Base-by-base conservation (phyloP, 2,329 filamentous ascomycete species). In the Sphaerulina vaccinii region DNA sequence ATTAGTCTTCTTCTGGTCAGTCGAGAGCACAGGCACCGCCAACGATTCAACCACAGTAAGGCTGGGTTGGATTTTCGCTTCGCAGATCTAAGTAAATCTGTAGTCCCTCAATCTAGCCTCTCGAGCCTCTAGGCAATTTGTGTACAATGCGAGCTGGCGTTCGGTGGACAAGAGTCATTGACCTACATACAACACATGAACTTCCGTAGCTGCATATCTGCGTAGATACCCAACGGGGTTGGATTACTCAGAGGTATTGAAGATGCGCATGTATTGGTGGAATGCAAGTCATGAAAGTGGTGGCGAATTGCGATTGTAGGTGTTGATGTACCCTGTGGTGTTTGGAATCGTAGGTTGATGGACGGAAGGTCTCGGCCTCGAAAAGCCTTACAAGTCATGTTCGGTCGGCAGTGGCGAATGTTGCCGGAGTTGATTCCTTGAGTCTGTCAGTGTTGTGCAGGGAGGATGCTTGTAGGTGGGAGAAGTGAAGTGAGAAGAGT, bases 31-130 rank as follows among this genome's bases (percentile, higher is more conserved):
- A 46, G 33, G 32, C 43, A 46, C 43, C 43, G 43, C 43, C 24
- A 46, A 46, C 43, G 43, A 46, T 37, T 46, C 43, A 46, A 46
- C 43, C 43, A 46, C 43, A 46, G 43, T 32, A 37, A 23, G 43
- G 43, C 43, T 46, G 43, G 43, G 43, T 46, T 46, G 43, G n/a
- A n/a, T n/a, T n/a, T n/a, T n/a, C n/a, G n/a, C n/a, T n/a, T n/a
- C n/a, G n/a, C n/a, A n/a, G n/a, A n/a, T n/a, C n/a, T n/a, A n/a
- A n/a, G 43, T 35, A 7, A 5, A 7, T 35, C 27, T 29, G 27
- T 29, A 29, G 13, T 7, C 13, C 27, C 13, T 7, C 13, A 29
- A 29, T 29, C n/a, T n/a, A n/a, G n/a, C n/a, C n/a, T n/a, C n/a
- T n/a, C n/a, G n/a, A n/a, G n/a, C n/a, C n/a, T n/a, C 27, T 29